Conservation (phyloP, 2,329 filamentous ascomycete genomes). For the Cytospora schulzeri region DNA sequence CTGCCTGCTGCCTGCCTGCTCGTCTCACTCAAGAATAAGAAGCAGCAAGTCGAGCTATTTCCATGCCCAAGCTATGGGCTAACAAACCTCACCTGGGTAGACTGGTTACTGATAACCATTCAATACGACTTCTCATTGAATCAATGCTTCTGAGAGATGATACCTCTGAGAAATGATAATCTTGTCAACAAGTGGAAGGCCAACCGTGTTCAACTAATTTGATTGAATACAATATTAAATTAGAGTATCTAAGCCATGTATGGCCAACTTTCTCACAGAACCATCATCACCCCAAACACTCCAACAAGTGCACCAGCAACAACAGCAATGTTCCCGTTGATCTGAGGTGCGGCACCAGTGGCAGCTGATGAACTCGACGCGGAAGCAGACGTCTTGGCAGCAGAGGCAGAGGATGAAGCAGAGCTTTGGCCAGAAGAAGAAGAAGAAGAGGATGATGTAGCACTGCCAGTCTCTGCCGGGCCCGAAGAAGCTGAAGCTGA, state of each 20-base stretch:
- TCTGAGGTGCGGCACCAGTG: slow-evolving; percentile 11
- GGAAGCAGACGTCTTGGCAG: neutral
- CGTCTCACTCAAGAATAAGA: too few species aligned
- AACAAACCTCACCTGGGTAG: too few species aligned
- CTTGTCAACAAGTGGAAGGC: too few species aligned
- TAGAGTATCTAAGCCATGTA: neutral
- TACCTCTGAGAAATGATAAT: too few species aligned
- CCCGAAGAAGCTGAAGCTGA: slow-evolving; percentile 4
- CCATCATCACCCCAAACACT: slow-evolving; percentile 13
- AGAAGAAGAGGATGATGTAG: neutral
- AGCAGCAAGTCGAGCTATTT: too few species aligned
- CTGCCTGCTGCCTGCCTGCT: neutral
- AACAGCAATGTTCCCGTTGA: neutral
- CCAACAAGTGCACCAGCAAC: slow-evolving; percentile 18
- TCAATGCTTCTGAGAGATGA: too few species aligned
- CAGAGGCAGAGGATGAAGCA: neutral
- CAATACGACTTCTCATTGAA: too few species aligned
- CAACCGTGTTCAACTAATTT: too few species aligned
- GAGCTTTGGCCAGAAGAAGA: neutral
- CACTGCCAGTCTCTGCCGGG: slow-evolving; percentile 15
- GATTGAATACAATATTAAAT: neutral
- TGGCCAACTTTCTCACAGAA: neutral
- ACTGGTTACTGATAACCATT: too few species aligned
- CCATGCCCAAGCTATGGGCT: too few species aligned
- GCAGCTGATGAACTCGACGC: slow-evolving; percentile 2